Percentiles rank a stretch among this genome's conserved stretches.
Evolutionary conservation across 1,284 basidiomycete species (phyloP).

Genomic region (Cutaneotrichosporon sp.): DNA sequence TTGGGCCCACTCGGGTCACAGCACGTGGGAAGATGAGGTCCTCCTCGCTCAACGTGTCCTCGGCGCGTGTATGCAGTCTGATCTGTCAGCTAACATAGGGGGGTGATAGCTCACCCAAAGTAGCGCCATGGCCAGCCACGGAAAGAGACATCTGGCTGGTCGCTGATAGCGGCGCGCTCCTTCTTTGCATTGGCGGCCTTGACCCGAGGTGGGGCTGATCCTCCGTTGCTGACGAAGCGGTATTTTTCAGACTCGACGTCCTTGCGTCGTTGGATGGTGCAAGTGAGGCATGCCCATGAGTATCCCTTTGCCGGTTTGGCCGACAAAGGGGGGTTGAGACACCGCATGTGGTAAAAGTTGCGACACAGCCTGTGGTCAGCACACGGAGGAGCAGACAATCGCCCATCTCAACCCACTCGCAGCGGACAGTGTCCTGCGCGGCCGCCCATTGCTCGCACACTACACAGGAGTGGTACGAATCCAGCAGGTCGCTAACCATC

Average conservation of each 20-base stretch:
- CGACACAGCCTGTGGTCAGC: slow-evolving; percentile 62
- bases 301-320: slow-evolving; percentile 95
- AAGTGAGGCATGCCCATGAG: slow-evolving; percentile 94
- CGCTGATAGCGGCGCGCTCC: slow-evolving; percentile 52
- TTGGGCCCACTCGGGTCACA: slow-evolving; percentile 77
- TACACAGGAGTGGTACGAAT: slow-evolving; percentile 75
- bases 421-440: slow-evolving; percentile 83
- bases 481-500: slow-evolving; percentile 82
- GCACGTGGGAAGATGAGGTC: slow-evolving; percentile 91
- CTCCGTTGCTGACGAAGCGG: slow-evolving; percentile 55
- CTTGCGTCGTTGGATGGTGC: slow-evolving; percentile 79
- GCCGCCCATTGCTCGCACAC: slow-evolving; percentile 72
- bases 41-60: slow-evolving; percentile 87
- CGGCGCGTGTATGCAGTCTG: slow-evolving; percentile 81
- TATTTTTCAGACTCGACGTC: slow-evolving; percentile 69
- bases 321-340: slow-evolving; percentile 86
- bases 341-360: slow-evolving; percentile 90
- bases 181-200: slow-evolving; percentile 58
- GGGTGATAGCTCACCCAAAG: slow-evolving; percentile 88
- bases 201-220: slow-evolving; percentile 50
- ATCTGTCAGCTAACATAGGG: slow-evolving; percentile 15
- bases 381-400: background rate
- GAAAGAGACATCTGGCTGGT: slow-evolving; percentile 69
- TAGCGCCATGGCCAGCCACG: slow-evolving; percentile 86
- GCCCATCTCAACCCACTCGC: slow-evolving; percentile 56